Percentiles rank a stretch among this genome's conserved stretches.
Conservation (phyloP, 2,329 filamentous ascomycete species). For the Pleoardoris graminearum region DNA sequence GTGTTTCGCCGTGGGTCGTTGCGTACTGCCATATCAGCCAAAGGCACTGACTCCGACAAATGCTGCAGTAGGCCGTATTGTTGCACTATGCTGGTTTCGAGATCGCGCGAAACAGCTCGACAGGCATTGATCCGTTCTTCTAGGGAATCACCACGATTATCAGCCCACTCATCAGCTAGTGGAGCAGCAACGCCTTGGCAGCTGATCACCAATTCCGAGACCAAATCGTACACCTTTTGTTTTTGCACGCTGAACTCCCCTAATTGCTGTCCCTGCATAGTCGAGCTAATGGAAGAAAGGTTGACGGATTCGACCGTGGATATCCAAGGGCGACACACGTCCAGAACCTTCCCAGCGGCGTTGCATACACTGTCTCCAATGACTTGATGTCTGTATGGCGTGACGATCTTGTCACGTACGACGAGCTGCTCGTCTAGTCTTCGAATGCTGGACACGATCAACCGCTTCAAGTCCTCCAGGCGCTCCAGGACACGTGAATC, state of each 20-base stretch:
- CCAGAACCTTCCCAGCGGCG: conserved; percentile 77
- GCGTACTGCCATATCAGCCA: conserved; percentile 34
- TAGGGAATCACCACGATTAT: conserved; percentile 84
- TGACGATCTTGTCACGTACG: conserved; percentile 79
- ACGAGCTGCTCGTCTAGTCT: conserved; percentile 83
- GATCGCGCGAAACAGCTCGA: conserved; percentile 72
- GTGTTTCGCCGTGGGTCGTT: conserved; percentile 48
- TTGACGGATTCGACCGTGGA: conserved; percentile 90
- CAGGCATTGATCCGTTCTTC: conserved; percentile 85
- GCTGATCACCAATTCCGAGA: conserved; percentile 82
- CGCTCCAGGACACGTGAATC: conserved; percentile 79
- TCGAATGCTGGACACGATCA: conserved; percentile 82
- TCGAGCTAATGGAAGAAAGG: conserved; percentile 74
- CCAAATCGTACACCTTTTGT: conserved; percentile 89
- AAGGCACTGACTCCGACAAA: conserved; percentile 76
- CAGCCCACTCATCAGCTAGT: conserved; percentile 92
- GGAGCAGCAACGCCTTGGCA: conserved; percentile 93
- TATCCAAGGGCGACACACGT: conserved; percentile 88
- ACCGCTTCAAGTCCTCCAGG: conserved; percentile 81
- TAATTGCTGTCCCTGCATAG: conserved; percentile 81
- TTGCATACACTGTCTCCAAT: conserved; percentile 82
- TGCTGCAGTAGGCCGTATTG: conserved; percentile 86
- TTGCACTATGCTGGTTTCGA: conserved; percentile 85
- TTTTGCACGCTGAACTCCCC: conserved; percentile 88
- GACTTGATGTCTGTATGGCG: conserved; percentile 73